These are phyloP conservation scores for Amniculicola lignicola DNA, from an alignment of 495 filamentous ascomycete genomes.

Conservation along the genomic window DNA sequence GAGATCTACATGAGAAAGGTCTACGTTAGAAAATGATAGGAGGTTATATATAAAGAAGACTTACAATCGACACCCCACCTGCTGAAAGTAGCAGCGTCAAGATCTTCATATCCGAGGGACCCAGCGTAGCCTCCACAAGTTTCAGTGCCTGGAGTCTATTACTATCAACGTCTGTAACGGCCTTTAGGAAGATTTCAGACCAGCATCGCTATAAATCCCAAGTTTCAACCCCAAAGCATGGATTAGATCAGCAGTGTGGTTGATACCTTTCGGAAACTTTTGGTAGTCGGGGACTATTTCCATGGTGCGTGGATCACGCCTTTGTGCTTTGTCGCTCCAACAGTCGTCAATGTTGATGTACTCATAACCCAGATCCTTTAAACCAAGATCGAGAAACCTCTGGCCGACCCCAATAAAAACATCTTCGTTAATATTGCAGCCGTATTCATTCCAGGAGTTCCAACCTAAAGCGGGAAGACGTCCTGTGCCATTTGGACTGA, in stretches of 20 bases:
- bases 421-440: too few species aligned
- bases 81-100: constrained; percentile 47
- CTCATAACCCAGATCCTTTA: constrained; percentile 36
- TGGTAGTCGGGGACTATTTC: constrained; percentile 32
- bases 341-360: constrained; percentile 39
- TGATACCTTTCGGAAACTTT: constrained; percentile 41
- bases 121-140: constrained; percentile 39
- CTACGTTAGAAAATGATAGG: too few species aligned
- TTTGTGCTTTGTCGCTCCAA: constrained; percentile 27
- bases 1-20: too few species aligned
- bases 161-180: too few species aligned
- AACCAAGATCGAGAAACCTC: constrained; percentile 33
- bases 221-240: constrained; percentile 38
- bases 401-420: too few species aligned
- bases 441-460: too few species aligned
- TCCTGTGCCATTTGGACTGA: too few species aligned
- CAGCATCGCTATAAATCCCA: constrained; percentile 42
- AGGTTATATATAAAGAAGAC: too few species aligned
- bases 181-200: too few species aligned
- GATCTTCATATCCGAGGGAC: constrained; percentile 43
- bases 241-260: constrained; percentile 36
- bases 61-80: constrained; percentile 46
- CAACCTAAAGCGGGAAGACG: too few species aligned
- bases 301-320: constrained; percentile 16
- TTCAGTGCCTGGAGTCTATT: constrained; percentile 35